phyloP scores from a whole-genome alignment of 345 rosid genomes.

The Noccaea caerulescens region DNA sequence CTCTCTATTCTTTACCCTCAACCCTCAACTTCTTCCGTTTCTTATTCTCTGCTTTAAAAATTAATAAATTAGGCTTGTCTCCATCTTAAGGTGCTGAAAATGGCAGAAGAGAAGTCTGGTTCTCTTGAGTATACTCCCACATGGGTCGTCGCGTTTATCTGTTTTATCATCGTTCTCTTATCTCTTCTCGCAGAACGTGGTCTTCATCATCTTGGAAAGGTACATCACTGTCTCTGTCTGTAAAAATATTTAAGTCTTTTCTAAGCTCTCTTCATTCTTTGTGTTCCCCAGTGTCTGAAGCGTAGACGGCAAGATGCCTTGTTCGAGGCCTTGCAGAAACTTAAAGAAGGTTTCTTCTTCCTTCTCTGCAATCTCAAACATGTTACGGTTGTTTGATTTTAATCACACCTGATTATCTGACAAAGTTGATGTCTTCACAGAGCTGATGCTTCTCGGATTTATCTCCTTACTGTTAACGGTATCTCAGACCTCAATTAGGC shows the following conservation, averaged over 20 bases:
- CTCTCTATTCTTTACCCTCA: constrained; percentile 40
- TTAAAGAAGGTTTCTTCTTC: constrained; percentile 69
- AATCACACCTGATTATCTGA: constrained; percentile 29
- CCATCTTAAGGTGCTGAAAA: constrained; percentile 34
- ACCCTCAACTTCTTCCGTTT: constrained; percentile 20
- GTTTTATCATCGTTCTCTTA: constrained; percentile 65
- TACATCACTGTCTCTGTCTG: constrained; percentile 22
- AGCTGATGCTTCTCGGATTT: constrained; percentile 93
- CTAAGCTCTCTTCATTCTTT: constrained; percentile 16
- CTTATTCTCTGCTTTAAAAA: constrained; percentile 37
- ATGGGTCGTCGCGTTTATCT: constrained; percentile 82
- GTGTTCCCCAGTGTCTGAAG: constrained; percentile 55
- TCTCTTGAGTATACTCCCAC: constrained; percentile 77
- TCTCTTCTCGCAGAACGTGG: constrained; percentile 75
- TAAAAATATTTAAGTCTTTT: background rate
- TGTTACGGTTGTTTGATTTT: background rate
- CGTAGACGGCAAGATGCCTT: constrained; percentile 56
- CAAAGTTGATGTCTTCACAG: constrained; percentile 54
- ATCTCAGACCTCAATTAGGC: constrained; percentile 56
- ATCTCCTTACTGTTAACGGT: constrained; percentile 79
- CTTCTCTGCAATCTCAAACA: background rate
- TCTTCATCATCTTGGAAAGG: constrained; percentile 82
- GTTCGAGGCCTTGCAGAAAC: constrained; percentile 74
- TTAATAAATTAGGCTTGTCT: constrained; percentile 33
- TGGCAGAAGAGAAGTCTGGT: constrained; percentile 44